Evolutionary conservation across 108 stramenopile genomes (phyloP).

Genomic region (Craspedostauros australis): DNA sequence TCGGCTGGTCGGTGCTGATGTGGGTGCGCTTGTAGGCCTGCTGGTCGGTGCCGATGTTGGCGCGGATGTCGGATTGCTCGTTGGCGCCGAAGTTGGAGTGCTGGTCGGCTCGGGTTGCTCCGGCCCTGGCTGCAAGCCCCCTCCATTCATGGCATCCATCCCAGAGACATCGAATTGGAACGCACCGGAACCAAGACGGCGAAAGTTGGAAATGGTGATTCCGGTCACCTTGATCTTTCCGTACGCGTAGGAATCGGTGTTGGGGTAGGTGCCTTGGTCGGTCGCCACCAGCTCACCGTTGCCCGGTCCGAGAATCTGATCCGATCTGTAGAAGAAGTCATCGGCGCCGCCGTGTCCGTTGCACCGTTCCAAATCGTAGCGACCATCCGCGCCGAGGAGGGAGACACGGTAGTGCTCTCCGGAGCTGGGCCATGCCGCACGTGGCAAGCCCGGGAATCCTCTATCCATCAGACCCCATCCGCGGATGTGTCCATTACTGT

Average conservation of each 20-base stretch:
- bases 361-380: slow-evolving; percentile 51
- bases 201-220: slow-evolving; percentile 19
- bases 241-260: slow-evolving; percentile 46
- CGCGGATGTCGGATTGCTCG: neutral
- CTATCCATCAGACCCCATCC: too few relatives aligned
- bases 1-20: too few relatives aligned
- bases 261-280: slow-evolving; percentile 27
- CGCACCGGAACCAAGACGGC: too few relatives aligned
- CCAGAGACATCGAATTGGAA: too few relatives aligned
- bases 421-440: slow-evolving; percentile 40
- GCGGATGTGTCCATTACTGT: slow-evolving; percentile 5
- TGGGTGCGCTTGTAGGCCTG: too few relatives aligned
- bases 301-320: slow-evolving; percentile 13
- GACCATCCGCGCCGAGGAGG: slow-evolving; percentile 48
- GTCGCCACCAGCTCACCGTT: slow-evolving; percentile 11
- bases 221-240: slow-evolving; percentile 8
- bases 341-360: slow-evolving; percentile 34
- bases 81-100: slow-evolving; percentile 7
- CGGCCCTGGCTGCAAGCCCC: neutral
- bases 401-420: slow-evolving; percentile 48
- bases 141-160: neutral
- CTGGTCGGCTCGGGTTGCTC: too few relatives aligned
- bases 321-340: slow-evolving; percentile 24
- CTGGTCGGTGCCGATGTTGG: too few relatives aligned
- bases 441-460: slow-evolving; percentile 40